Conservation (phyloP, 2,329 filamentous ascomycete genomes). For the Stachybotrys chartarum region DNA sequence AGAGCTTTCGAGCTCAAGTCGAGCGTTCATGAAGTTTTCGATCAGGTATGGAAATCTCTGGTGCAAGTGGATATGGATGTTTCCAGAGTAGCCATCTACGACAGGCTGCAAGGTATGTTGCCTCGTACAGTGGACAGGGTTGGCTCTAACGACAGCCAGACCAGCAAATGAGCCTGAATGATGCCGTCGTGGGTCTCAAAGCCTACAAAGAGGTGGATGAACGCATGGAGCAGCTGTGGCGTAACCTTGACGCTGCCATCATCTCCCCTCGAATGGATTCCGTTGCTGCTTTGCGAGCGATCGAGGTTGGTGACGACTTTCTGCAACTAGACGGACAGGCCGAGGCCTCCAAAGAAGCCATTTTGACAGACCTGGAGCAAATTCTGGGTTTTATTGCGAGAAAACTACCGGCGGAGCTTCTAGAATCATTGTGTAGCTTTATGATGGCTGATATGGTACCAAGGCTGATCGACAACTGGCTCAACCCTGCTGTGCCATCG, state of each 20-base stretch:
- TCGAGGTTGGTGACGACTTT: constrained; percentile 34
- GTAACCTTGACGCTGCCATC: constrained; percentile 54
- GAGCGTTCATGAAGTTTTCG: constrained; percentile 58
- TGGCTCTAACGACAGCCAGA: constrained; percentile 24
- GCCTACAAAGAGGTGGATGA: constrained; percentile 55
- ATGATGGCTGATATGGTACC: constrained; percentile 65
- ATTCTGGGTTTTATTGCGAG: constrained; percentile 45
- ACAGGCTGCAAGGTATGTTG: constrained; percentile 42
- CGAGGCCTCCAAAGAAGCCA: constrained; percentile 37
- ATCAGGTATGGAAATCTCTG: constrained; percentile 63
- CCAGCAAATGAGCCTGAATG: constrained; percentile 43
- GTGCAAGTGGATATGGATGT: constrained; percentile 53
- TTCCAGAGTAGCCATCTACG: constrained; percentile 48
- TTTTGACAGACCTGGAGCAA: constrained; percentile 47
- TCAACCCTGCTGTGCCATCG: constrained; percentile 69
- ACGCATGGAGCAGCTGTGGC: constrained; percentile 54
- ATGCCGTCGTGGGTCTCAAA: constrained; percentile 48
- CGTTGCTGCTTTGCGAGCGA: constrained; percentile 23
- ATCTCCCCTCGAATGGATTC: constrained; percentile 50
- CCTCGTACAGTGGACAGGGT: background rate
- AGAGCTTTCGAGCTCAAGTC: constrained; percentile 60
- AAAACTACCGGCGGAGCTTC: constrained; percentile 45
- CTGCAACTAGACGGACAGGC: constrained; percentile 35
- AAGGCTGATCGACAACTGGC: constrained; percentile 64
- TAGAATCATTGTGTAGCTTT: constrained; percentile 55